These are phyloP conservation scores for Penicillium fuscoglaucum DNA, from an alignment of 2,329 filamentous ascomycete genomes.

Conservation along the genomic window DNA sequence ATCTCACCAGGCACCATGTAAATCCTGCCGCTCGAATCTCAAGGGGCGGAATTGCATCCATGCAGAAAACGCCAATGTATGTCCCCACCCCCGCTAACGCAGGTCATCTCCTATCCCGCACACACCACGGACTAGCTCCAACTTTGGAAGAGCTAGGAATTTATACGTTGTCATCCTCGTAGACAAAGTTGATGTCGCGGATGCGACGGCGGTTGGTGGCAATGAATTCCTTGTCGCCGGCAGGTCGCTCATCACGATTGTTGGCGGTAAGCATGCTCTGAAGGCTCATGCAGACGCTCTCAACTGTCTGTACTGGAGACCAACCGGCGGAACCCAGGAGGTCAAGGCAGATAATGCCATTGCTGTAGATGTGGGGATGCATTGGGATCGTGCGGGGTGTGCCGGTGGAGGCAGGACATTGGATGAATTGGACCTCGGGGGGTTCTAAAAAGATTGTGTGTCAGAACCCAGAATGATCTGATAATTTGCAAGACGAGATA, in stretches of 20 bases:
- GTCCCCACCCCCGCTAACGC: not conserved
- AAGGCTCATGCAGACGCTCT: conserved; percentile 94
- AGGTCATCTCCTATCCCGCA: not conserved
- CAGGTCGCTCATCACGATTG: conserved; percentile 83
- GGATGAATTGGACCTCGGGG: conserved; percentile 87
- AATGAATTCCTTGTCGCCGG: conserved; percentile 88
- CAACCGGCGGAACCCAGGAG: conserved; percentile 84
- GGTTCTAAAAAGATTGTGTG: conserved; percentile 62
- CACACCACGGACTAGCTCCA: not conserved
- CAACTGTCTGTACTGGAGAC: conserved; percentile 95
- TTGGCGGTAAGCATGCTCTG: conserved; percentile 99
- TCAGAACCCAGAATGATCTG: not conserved
- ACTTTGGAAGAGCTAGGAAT: no score
- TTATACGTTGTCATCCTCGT: conserved; percentile 81
- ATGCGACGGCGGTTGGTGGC: conserved; percentile 74
- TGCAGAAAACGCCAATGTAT: conserved; percentile 7
- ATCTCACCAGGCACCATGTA: not conserved
- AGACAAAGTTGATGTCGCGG: conserved; percentile 88
- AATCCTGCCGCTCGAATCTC: not conserved
- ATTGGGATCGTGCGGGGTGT: conserved; percentile 71
- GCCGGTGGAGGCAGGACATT: conserved; percentile 48
- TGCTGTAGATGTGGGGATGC: conserved; percentile 97
- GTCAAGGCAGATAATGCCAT: conserved; percentile 97
- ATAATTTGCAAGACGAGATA: not conserved
- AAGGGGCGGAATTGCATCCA: not conserved